Conservation (phyloP, 2,329 filamentous ascomycete genomes). For the Hymenoscyphus albidus region DNA sequence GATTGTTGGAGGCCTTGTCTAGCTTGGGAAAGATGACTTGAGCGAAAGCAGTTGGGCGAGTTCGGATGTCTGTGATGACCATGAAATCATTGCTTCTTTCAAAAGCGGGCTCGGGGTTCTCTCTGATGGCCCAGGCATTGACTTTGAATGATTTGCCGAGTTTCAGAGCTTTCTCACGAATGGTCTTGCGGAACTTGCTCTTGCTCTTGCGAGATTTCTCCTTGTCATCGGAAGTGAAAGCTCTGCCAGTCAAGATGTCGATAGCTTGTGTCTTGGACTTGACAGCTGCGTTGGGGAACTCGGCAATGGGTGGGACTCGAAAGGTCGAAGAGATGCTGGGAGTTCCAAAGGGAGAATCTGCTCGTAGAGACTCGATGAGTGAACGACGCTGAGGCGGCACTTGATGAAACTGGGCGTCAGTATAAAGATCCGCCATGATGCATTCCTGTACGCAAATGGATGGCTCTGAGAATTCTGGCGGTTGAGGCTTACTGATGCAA, state of each 20-base stretch:
- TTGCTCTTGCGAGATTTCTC: neutral
- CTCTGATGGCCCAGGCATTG: neutral
- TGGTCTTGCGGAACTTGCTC: neutral
- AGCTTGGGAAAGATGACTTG: neutral
- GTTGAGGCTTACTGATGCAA: neutral
- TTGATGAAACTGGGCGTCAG: neutral
- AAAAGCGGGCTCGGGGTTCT: conserved; percentile 5
- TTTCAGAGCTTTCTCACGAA: neutral
- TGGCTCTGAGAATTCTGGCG: neutral
- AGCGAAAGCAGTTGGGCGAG: neutral
- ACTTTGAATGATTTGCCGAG: neutral
- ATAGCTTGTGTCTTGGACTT: neutral
- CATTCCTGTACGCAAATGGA: neutral
- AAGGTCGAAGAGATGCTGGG: conserved; percentile 9
- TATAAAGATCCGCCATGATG: neutral
- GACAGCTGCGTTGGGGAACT: neutral
- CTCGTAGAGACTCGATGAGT: neutral
- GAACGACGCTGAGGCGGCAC: conserved; percentile 1
- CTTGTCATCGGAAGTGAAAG: neutral
- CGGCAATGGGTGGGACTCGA: neutral
- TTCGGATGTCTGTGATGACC: conserved; percentile 1
- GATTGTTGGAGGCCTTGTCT: neutral
- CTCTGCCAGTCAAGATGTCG: neutral
- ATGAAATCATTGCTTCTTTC: conserved; percentile 20
- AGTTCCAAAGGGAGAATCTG: conserved; percentile 2